Evolutionary conservation across 495 filamentous ascomycete genomes (phyloP).

Genomic region (Hypoxylon cercidicola): DNA sequence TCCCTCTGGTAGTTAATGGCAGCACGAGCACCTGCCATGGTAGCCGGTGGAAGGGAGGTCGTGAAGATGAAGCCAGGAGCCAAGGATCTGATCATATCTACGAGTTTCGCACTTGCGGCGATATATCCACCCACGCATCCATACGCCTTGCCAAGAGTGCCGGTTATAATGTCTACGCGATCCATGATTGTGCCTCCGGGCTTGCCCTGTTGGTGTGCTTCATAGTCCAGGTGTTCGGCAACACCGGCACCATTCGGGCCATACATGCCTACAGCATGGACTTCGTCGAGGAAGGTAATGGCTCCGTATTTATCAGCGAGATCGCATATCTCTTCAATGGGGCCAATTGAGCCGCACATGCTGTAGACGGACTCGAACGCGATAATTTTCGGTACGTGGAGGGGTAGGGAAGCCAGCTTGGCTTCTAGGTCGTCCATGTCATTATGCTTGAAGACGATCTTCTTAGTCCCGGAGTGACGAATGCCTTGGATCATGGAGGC

Average conservation of each 20-base stretch:
- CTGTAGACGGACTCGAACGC: conserved; percentile 98
- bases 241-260: conserved; percentile 96
- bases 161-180: conserved; percentile 96
- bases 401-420: conserved; percentile 87
- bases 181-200: conserved; percentile 92
- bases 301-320: conserved; percentile 97
- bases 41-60: conserved; percentile 92
- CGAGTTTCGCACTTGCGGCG: conserved; percentile 85
- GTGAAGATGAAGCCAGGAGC: conserved; percentile 99
- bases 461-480: conserved; percentile 93
- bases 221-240: conserved; percentile 95
- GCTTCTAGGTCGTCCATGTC: conserved; percentile 88
- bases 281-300: conserved; percentile 96
- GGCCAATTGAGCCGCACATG: conserved; percentile 98
- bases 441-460: conserved; percentile 99
- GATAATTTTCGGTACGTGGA: conserved; percentile 92
- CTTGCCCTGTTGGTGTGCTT: conserved; percentile 72
- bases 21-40: conserved; percentile 92
- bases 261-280: conserved; percentile 99
- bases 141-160: conserved; percentile 96
- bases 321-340: conserved; percentile 95
- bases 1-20: conserved; percentile 92
- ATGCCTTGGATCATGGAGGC: conserved; percentile 99
- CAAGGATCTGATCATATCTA: conserved; percentile 95
- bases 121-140: conserved; percentile 98